These are phyloP conservation scores for Sequoia sempervirens DNA, from an alignment of 75 land plant genomes.

Conservation along the genomic window DNA sequence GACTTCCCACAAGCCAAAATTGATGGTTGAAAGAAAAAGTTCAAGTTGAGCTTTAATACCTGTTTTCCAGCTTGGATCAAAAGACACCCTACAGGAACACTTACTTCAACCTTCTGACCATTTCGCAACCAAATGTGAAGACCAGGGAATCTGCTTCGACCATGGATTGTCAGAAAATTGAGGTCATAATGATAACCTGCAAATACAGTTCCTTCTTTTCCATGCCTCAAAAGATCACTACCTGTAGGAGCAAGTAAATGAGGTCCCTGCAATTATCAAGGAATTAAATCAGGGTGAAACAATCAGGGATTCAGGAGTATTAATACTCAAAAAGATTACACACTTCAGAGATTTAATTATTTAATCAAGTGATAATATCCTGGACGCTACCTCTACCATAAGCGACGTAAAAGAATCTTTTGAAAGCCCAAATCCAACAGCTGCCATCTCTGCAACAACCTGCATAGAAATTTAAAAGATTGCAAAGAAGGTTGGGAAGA, in stretches of 20 bases:
- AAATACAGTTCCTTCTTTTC: conserved; percentile 66
- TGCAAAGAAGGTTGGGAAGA: neutral
- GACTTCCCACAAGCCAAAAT: neutral
- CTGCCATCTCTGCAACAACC: conserved; percentile 99
- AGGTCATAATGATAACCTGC: conserved; percentile 98
- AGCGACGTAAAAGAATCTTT: conserved; percentile 85
- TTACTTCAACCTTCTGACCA: conserved; percentile 85
- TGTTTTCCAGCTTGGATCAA: conserved; percentile 93
- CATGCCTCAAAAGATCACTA: conserved; percentile 73
- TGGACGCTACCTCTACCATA: conserved; percentile 66
- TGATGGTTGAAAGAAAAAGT: neutral
- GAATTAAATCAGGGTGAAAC: neutral
- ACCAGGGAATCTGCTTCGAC: conserved; percentile 95
- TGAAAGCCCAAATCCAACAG: conserved; percentile 92
- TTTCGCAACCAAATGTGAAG: conserved; percentile 91
- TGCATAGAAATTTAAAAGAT: conserved; percentile 8
- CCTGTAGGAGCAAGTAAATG: conserved; percentile 98
- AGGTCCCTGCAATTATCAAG: conserved; percentile 61
- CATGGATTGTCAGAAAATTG: conserved; percentile 95
- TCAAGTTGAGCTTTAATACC: conserved; percentile 32
- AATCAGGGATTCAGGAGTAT: neutral
- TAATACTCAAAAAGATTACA: neutral
- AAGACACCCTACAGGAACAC: conserved; percentile 92
- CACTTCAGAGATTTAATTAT: neutral
- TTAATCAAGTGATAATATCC: neutral